A percentile compares a stretch with the other conserved stretches of the same genome.
Evolutionary conservation across 176 grass and related monocot species (phyloP).

Genomic region (Ensete glaucum): DNA sequence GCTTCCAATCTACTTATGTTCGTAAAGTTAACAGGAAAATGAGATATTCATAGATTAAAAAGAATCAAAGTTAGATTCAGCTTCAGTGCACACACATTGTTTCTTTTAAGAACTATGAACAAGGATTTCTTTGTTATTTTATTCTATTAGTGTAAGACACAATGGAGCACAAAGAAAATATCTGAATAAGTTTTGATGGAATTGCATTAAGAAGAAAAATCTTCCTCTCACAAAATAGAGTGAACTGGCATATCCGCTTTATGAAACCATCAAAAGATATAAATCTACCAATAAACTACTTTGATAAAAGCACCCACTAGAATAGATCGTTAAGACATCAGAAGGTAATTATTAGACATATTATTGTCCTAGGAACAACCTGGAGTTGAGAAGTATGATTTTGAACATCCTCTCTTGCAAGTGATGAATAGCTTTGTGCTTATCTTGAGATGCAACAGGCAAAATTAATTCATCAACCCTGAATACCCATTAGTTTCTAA

Average conservation of each 20-base stretch:
- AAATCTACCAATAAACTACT: background rate
- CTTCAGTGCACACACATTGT: background rate
- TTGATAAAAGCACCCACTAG: background rate
- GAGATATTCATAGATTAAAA: background rate
- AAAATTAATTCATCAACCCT: background rate
- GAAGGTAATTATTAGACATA: background rate
- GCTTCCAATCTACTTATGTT: background rate
- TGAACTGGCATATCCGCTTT: background rate
- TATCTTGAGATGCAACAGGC: background rate
- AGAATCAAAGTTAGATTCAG: background rate
- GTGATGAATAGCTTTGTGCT: too few species aligned
- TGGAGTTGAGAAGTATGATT: background rate
- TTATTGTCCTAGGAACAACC: background rate
- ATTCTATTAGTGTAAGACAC: background rate
- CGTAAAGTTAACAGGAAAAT: background rate
- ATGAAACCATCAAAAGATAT: background rate
- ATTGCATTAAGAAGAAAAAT: background rate
- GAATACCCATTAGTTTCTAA: too few species aligned
- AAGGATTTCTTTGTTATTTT: background rate
- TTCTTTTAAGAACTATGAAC: background rate
- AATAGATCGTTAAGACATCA: background rate
- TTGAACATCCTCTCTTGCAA: background rate
- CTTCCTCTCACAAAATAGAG: background rate
- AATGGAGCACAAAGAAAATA: background rate
- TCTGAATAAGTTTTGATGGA: background rate